Evolutionary conservation across 2,329 filamentous ascomycete genomes (phyloP).

Genomic region (Alternaria sp.): DNA sequence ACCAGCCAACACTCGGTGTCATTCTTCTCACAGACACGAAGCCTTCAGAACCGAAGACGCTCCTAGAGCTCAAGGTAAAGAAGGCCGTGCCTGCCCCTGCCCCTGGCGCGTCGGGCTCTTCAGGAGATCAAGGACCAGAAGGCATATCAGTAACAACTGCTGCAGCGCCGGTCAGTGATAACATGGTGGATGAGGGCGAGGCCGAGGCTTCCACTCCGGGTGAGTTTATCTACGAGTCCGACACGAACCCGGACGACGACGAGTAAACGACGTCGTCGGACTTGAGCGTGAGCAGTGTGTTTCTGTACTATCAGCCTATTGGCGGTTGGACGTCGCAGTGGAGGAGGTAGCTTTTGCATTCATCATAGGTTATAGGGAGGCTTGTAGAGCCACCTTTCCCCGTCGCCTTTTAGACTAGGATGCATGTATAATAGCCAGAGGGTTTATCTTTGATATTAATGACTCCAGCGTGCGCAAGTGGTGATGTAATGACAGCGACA

Average conservation of each 20-base stretch:
- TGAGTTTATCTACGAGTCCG: constrained; percentile 81
- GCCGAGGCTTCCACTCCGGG: constrained; percentile 73
- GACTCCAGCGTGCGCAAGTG: background rate
- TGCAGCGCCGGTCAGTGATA: constrained; percentile 65
- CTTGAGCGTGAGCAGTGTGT: constrained; percentile 12
- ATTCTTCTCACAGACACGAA: constrained; percentile 87
- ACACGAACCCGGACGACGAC: constrained; percentile 59
- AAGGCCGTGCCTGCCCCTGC: constrained; percentile 63
- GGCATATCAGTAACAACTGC: constrained; percentile 73
- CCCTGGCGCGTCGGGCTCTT: constrained; percentile 52
- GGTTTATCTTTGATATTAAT: constrained; percentile 17
- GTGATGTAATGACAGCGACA: background rate
- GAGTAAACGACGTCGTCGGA: constrained; percentile 25
- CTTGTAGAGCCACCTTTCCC: constrained; percentile 34
- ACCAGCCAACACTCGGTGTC: constrained; percentile 87
- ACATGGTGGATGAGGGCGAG: constrained; percentile 83
- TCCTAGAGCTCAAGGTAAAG: constrained; percentile 92
- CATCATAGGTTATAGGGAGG: constrained; percentile 29
- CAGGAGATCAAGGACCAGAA: constrained; percentile 39
- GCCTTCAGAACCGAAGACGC: constrained; percentile 76
- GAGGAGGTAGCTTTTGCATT: constrained; percentile 28
- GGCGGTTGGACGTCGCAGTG: constrained; percentile 8
- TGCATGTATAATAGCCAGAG: constrained; percentile 38
- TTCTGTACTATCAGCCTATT: constrained; percentile 37
- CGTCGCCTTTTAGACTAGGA: constrained; percentile 29